phyloP scores from a whole-genome alignment of 164 flowering plant species.

The Nelumbo lutea region DNA sequence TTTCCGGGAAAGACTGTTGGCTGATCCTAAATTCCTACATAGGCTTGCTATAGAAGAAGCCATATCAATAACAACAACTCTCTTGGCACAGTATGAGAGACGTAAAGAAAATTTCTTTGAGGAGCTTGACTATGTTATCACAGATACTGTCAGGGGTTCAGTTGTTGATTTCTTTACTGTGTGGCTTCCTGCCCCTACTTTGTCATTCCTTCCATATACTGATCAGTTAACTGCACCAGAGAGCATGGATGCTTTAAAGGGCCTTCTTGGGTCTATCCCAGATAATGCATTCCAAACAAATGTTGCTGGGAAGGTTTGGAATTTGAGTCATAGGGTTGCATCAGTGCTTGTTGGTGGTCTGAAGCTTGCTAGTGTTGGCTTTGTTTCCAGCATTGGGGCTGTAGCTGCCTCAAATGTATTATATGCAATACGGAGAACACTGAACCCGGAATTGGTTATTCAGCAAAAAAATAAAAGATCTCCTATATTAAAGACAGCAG shows the following conservation, averaged over 20 bases:
- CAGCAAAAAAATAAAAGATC: constrained; percentile 52
- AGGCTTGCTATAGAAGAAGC: constrained; percentile 94
- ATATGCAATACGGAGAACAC: constrained; percentile 42
- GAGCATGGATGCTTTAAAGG: constrained; percentile 51
- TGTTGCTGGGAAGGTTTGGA: constrained; percentile 81
- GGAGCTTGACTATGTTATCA: constrained; percentile 91
- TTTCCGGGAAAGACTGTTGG: constrained; percentile 90
- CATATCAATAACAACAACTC: constrained; percentile 86
- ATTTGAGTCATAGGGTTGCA: constrained; percentile 64
- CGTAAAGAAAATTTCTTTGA: constrained; percentile 86
- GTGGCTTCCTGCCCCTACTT: constrained; percentile 99
- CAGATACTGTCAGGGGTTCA: constrained; percentile 74
- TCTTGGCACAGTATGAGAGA: constrained; percentile 85
- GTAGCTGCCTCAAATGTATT: constrained; percentile 73
- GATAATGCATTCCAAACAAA: constrained; percentile 94
- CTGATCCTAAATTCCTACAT: constrained; percentile 90
- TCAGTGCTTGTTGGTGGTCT: constrained; percentile 85
- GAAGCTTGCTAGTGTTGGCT: constrained; percentile 82
- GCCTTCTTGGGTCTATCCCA: constrained; percentile 90
- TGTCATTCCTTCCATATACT: constrained; percentile 75
- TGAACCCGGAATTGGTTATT: constrained; percentile 45
- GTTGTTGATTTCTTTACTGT: constrained; percentile 96
- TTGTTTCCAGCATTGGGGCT: constrained; percentile 83
- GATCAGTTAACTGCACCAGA: constrained; percentile 43
- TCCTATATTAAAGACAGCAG: constrained; percentile 81